Evolutionary conservation across 2,329 filamentous ascomycete species (phyloP).

Genomic region (Microsporum audouinii): DNA sequence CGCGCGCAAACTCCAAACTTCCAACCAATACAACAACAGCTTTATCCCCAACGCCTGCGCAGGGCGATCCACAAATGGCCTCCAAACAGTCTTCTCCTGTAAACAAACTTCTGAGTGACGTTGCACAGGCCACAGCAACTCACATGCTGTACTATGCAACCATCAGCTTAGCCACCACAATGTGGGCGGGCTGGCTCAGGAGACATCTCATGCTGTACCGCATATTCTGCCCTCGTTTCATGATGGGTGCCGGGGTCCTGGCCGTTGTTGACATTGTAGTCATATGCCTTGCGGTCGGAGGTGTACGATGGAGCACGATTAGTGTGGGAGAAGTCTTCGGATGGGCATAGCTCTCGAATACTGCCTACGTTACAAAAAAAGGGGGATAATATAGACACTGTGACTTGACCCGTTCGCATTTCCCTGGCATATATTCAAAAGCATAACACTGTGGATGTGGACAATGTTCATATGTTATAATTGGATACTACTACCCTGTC

Average conservation of each 20-base stretch:
- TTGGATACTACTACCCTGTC: not conserved
- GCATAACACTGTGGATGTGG: not conserved
- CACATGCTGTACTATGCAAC: conserved; percentile 75
- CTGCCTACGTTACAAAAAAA: not conserved
- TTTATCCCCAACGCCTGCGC: conserved; percentile 6
- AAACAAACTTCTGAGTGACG: conserved; percentile 49
- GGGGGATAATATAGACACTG: not conserved
- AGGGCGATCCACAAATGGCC: not conserved
- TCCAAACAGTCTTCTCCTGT: conserved; percentile 19
- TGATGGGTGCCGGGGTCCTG: conserved; percentile 63
- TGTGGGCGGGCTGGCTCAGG: conserved; percentile 78
- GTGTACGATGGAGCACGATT: conserved; percentile 62
- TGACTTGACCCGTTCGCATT: not conserved
- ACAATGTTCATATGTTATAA: not conserved
- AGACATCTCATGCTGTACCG: conserved; percentile 94
- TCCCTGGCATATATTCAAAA: not conserved
- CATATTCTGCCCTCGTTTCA: conserved; percentile 83
- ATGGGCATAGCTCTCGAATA: conserved; percentile 39
- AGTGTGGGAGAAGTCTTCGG: conserved; percentile 85
- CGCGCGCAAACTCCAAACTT: conserved; percentile 29
- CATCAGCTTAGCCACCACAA: conserved; percentile 72
- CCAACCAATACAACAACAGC: conserved; percentile 19
- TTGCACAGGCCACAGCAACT: conserved; percentile 58
- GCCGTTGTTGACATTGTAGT: conserved; percentile 66
- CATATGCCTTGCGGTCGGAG: conserved; percentile 59